Base-by-base conservation (phyloP, 2,329 filamentous ascomycete genomes). In the Penicillium vulpinum region DNA sequence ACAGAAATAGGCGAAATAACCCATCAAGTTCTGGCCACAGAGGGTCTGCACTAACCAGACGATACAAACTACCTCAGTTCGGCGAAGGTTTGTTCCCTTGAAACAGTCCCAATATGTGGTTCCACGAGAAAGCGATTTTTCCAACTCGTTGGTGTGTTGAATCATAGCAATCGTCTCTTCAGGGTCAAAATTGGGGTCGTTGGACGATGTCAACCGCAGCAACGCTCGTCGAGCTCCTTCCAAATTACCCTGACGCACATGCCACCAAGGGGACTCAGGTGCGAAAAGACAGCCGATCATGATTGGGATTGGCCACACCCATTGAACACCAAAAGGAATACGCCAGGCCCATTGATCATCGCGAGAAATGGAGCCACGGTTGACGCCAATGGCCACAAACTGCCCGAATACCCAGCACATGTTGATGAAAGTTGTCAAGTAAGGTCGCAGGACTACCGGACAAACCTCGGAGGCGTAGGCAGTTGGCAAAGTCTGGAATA, bases 161-260 rank as follows among this genome's bases (percentile, higher is more conserved):
- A 96, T 95, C 89, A 94, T 92, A 67, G 88, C 87, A 44, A 95
- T 80, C 0, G 89, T 92, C 74, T 92, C 89, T 60, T 94, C 88
- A 13, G 88, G 83, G 65, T 94, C 84, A 67, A 92, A 91, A 61
- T 86, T 81, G 1, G 85, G 87, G 62, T 90, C 86, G 7, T 64
- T 59, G 10, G 67, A 65, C 11, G 66, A 50, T 1, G 81, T 80
- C 43, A 86, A 59, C 55, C 77, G 65, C 45, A 67, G 62, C 13
- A 75, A 61, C 5, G 72, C 58, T 41, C 70, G 70, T 56, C 77
- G 77, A 10, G 78, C 78, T 15, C 78, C 75, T 18, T 75, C 70
- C 1, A 73, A 58, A 10, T 72, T 69, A 1, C 74, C 76, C 49
- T 73, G 74, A 3, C 77, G 70, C 31, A 80, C 73, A 8, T 79